Evolutionary conservation across 202 grass and related monocot species (phyloP).

Genomic region (Zoysia matrella): DNA sequence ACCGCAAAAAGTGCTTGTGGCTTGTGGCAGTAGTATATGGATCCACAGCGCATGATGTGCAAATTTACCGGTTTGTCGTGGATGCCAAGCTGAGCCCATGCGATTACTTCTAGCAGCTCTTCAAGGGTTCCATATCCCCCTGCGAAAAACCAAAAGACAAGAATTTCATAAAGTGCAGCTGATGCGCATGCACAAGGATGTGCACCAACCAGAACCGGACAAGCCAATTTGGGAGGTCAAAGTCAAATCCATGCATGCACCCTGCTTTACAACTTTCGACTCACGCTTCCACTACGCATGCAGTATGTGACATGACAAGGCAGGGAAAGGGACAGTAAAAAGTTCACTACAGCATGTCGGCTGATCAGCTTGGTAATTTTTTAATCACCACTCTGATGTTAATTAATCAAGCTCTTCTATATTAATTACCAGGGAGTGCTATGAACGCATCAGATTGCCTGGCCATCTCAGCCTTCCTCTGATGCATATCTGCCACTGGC

Average conservation of each 20-base stretch:
- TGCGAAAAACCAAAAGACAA: slow-evolving; percentile 33
- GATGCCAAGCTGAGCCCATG: slow-evolving; percentile 83
- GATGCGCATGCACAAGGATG: slow-evolving; percentile 9
- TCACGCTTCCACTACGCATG: slow-evolving; percentile 50
- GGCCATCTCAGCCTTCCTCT: slow-evolving; percentile 85
- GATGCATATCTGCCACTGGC: slow-evolving; percentile 73
- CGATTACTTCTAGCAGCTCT: slow-evolving; percentile 79
- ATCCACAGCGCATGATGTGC: neutral
- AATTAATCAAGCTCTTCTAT: neutral
- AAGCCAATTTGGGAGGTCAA: slow-evolving; percentile 43
- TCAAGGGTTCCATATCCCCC: slow-evolving; percentile 80
- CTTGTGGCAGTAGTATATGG: neutral
- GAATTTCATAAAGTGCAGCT: neutral
- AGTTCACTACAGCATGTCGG: slow-evolving; percentile 11
- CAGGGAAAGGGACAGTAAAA: slow-evolving; percentile 22
- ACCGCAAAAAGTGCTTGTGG: neutral
- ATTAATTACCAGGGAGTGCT: slow-evolving; percentile 66
- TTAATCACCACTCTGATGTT: neutral
- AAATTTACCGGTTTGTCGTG: slow-evolving; percentile 75
- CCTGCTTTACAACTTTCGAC: slow-evolving; percentile 40
- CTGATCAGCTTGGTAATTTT: slow-evolving; percentile 1
- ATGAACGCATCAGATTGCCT: slow-evolving; percentile 80
- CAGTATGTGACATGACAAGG: slow-evolving; percentile 13
- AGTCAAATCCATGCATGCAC: slow-evolving; percentile 34
- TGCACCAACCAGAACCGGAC: slow-evolving; percentile 5